A percentile compares a stretch with the other conserved stretches of the same genome.
phyloP scores from a whole-genome alignment of 2,329 filamentous ascomycete species.

The Penicillium italicum region DNA sequence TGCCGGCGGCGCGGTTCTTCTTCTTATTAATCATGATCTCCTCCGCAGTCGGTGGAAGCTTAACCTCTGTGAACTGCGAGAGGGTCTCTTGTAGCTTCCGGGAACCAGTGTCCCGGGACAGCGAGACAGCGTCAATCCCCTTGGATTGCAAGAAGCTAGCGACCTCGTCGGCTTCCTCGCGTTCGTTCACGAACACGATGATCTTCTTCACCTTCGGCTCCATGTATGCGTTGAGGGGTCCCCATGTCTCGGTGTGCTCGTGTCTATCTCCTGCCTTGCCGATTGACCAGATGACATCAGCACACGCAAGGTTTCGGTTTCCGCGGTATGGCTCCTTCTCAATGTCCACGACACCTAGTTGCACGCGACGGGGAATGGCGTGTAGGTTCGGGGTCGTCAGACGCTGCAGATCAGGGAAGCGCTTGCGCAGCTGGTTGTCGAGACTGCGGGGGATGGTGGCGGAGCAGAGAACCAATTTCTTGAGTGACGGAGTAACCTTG shows the following conservation, averaged over 20 bases:
- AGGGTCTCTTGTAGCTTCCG: conserved; percentile 74
- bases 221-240: conserved; percentile 34
- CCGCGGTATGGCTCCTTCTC: conserved; percentile 89
- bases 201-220: conserved; percentile 71
- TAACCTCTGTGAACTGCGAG: conserved; percentile 62
- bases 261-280: conserved; percentile 66
- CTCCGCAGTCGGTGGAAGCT: conserved; percentile 35
- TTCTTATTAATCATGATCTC: conserved; percentile 34
- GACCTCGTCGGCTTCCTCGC: conserved; percentile 79
- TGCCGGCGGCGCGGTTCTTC: conserved; percentile 32
- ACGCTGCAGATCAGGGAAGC: conserved; percentile 77
- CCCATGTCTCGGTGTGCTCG: conserved; percentile 26
- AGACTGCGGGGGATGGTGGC: conserved; percentile 90
- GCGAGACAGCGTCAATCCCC: conserved; percentile 80
- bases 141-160: conserved; percentile 75
- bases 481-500: conserved; percentile 72
- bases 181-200: conserved; percentile 94
- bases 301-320: conserved; percentile 89
- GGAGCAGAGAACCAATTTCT: conserved; percentile 87
- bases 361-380: conserved; percentile 89
- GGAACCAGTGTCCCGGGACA: conserved; percentile 80
- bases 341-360: conserved; percentile 88
- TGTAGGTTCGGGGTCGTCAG: conserved; percentile 95
- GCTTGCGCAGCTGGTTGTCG: conserved; percentile 75
- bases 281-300: conserved; percentile 91